Base-by-base conservation (phyloP, 2,329 filamentous ascomycete species). In the Alternaria tenuissima region DNA sequence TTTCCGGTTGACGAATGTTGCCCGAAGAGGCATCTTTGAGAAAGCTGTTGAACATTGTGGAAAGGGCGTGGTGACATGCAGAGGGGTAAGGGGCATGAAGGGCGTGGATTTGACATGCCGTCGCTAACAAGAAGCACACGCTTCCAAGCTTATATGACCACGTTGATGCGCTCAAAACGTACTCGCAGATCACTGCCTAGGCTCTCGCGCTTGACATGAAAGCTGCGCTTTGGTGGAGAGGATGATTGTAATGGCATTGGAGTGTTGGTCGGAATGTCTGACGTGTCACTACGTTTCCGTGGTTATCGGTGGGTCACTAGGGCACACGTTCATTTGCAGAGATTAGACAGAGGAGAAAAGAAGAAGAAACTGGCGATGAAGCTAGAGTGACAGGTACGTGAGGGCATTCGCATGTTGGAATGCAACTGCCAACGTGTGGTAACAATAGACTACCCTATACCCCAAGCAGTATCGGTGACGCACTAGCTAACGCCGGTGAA, bases 381-480 rank as follows among this genome's bases (percentile, higher is more conserved):
- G 5, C n/a, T 20, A 12, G 16, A 30, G n/a, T 41, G 22, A 36
- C 4, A 36, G 32, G 36, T 24, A 38, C 34, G 26, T n/a, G n/a
- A 39, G 26, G 32, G 24, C 20, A 18, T 32, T 28, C 34, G 34
- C 18, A 18, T 24, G 30, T 38, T 49, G 30, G 20, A 32, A 22
- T 38, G 49, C 34, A 28, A 18, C 22, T 52, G 46, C 49, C 34
- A 39, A 36, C 9, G 34, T 34, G 36, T 52, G 49, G 16, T 44
- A 49, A 49, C 46, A 38, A 38, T 16, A 49, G 46, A 49, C 30
- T 49, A 38, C 46, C 46, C 63, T 62, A 64, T 38, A 54, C 64
- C 63, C 41, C 57, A 57, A 65, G 24, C 48, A 54, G 58, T 49
- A 39, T 49, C 59, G 62, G 67, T 71, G 70, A 72, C 69, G 68